Percentiles rank a stretch among this genome's conserved stretches.
Evolutionary conservation across 78 protist species (phyloP).

Genomic region (Dictyostelium brefeldianum): DNA sequence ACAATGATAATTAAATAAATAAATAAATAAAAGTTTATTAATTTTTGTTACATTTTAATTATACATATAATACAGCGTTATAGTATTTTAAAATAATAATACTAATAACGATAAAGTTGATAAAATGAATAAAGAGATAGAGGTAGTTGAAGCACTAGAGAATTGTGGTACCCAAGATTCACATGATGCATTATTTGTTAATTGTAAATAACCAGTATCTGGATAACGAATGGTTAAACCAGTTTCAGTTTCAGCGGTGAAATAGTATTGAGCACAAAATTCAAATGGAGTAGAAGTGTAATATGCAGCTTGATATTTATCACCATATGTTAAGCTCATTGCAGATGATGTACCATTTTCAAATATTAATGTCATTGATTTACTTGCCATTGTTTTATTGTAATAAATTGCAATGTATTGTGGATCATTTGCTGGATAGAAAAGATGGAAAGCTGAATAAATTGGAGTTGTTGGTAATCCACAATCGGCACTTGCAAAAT

Average conservation of each 20-base stretch:
- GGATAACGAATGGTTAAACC: background rate
- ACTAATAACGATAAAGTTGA: background rate
- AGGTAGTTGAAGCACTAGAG: background rate
- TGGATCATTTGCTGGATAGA: background rate
- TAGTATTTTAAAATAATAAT: background rate
- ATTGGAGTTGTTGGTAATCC: constrained; percentile 5
- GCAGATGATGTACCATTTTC: background rate
- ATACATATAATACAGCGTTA: too few relatives aligned
- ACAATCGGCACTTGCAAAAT: background rate
- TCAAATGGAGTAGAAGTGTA: background rate
- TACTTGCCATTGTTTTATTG: too few relatives aligned
- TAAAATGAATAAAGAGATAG: background rate
- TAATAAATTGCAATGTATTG: background rate
- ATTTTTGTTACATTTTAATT: too few relatives aligned
- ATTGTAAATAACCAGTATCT: constrained; percentile 15
- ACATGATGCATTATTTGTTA: background rate
- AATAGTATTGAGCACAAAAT: background rate
- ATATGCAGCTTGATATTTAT: background rate
- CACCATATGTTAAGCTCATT: background rate
- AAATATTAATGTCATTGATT: background rate
- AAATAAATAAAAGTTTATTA: too few relatives aligned
- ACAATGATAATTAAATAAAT: too few relatives aligned
- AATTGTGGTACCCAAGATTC: background rate
- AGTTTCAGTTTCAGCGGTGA: background rate
- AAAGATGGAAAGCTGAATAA: background rate